Conservation (phyloP, 2,329 filamentous ascomycete genomes). For the Pyrenophora tritici-repentis region DNA sequence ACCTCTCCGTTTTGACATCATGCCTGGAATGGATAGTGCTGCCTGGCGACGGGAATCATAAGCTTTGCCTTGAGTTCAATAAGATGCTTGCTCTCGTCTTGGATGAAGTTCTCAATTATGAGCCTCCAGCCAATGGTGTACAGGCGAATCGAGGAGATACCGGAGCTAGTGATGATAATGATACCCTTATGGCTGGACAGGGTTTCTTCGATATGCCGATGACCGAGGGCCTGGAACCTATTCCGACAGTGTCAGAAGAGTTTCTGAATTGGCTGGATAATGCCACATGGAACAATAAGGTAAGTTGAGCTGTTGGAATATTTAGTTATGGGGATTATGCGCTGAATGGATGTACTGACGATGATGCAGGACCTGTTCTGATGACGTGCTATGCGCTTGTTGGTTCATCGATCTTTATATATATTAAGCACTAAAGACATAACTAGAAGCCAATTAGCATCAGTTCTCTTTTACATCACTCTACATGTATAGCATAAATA, state of each 20-base stretch:
- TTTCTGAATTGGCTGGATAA: constrained; percentile 46
- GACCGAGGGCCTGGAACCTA: constrained; percentile 44
- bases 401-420: neutral
- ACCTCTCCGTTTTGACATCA: constrained; percentile 43
- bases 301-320: constrained; percentile 9
- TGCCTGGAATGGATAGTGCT: constrained; percentile 44
- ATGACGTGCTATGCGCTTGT: neutral
- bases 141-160: constrained; percentile 17
- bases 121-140: constrained; percentile 29
- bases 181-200: constrained; percentile 15
- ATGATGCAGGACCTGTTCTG: constrained; percentile 19
- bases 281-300: constrained; percentile 44
- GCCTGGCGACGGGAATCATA: constrained; percentile 44
- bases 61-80: constrained; percentile 44
- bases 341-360: neutral
- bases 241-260: constrained; percentile 43
- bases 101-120: constrained; percentile 45
- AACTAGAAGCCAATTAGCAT: no score
- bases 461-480: no score
- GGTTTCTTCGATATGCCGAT: constrained; percentile 44
- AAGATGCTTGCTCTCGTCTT: constrained; percentile 44
- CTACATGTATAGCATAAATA: no score
- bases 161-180: neutral
- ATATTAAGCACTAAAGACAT: no score
- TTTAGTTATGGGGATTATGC: neutral